These are phyloP conservation scores for Cladobotryum mycophilum DNA, from an alignment of 2,329 filamentous ascomycete species.

Conservation along the genomic window DNA sequence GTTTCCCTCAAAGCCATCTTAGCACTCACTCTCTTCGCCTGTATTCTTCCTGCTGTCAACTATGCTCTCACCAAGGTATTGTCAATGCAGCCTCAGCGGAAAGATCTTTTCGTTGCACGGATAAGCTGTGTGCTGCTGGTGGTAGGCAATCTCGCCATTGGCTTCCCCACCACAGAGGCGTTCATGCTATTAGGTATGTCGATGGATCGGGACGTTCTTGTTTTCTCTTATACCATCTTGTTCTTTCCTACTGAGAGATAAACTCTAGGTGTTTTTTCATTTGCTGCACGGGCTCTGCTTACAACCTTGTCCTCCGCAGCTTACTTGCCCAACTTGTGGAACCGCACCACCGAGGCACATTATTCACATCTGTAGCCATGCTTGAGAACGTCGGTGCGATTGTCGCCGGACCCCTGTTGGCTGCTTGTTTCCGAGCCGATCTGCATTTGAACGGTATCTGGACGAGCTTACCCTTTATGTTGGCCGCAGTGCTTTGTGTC, in stretches of 20 bases:
- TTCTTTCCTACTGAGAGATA: too few species aligned
- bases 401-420: conserved; percentile 1
- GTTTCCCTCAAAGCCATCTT: not conserved
- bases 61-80: not conserved
- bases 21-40: not conserved
- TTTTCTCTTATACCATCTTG: too few species aligned
- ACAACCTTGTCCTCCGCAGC: conserved; percentile 1
- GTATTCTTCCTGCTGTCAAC: not conserved
- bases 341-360: not conserved
- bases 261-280: not conserved
- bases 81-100: too few species aligned
- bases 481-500: not conserved
- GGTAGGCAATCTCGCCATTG: not conserved
- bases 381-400: not conserved
- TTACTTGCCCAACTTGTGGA: not conserved
- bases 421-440: not conserved
- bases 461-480: not conserved
- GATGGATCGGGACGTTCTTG: too few species aligned
- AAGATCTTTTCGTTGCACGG: not conserved
- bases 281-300: not conserved
- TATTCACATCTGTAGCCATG: conserved; percentile 1
- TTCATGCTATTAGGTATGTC: conserved; percentile 1
- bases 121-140: not conserved
- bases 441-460: not conserved
- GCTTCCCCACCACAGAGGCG: not conserved